A percentile compares a stretch with the other conserved stretches of the same genome.
These are phyloP conservation scores for Pichia sp. DNA, from an alignment of 1,139 yeast genomes.

Conservation along the genomic window DNA sequence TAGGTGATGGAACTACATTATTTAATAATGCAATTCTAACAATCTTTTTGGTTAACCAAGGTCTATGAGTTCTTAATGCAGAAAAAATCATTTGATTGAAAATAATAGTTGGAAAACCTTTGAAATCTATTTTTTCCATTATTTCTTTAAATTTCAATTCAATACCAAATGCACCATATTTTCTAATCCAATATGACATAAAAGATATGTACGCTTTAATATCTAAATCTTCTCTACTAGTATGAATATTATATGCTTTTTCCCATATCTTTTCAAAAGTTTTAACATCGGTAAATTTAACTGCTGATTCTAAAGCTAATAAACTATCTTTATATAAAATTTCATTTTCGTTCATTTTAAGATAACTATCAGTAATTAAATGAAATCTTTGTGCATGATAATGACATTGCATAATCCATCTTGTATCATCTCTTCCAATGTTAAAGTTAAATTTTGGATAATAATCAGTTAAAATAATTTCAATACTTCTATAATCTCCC, in stretches of 20 bases:
- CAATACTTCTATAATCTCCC: slow-evolving; percentile 32
- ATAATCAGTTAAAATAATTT: slow-evolving; percentile 18
- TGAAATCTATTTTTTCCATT: slow-evolving; percentile 5
- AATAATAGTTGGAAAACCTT: slow-evolving; percentile 29
- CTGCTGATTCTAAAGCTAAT: slow-evolving; percentile 23
- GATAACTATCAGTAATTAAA: slow-evolving; percentile 30
- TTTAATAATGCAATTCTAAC: slow-evolving; percentile 36
- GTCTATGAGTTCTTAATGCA: slow-evolving; percentile 33
- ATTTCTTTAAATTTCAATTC: slow-evolving; percentile 17
- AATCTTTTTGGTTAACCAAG: slow-evolving; percentile 39
- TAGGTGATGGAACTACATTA: slow-evolving; percentile 34
- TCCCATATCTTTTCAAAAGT: slow-evolving; percentile 23
- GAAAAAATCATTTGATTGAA: slow-evolving; percentile 42
- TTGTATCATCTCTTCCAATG: slow-evolving; percentile 27
- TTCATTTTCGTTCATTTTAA: slow-evolving; percentile 16
- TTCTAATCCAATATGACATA: slow-evolving; percentile 21
- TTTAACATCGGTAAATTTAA: slow-evolving; percentile 13
- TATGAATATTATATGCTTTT: slow-evolving; percentile 13
- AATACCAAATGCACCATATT: slow-evolving; percentile 16
- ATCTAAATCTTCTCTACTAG: slow-evolving; percentile 10
- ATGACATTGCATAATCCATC: slow-evolving; percentile 26
- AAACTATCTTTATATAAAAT: slow-evolving; percentile 20
- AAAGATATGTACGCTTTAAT: slow-evolving; percentile 18
- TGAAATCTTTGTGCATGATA: slow-evolving; percentile 20
- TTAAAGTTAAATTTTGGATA: slow-evolving; percentile 28